phyloP scores from a whole-genome alignment of 495 filamentous ascomycete species.

The Collariella sp. region DNA sequence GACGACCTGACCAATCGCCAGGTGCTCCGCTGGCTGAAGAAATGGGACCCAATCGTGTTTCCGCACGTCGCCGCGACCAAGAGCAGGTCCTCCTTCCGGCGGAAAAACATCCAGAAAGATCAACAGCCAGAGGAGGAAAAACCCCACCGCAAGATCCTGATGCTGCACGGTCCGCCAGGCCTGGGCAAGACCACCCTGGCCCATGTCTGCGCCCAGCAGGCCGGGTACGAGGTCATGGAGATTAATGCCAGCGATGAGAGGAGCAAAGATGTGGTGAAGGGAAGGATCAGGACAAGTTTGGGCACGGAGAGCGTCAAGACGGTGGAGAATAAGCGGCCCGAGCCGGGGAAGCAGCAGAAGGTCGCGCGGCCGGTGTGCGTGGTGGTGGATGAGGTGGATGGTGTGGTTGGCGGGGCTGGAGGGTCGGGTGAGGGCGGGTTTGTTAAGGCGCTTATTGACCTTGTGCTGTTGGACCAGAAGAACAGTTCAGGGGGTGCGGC shows the following conservation, averaged over 20 bases:
- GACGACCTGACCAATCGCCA: slow-evolving; percentile 90
- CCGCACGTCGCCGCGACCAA: slow-evolving; percentile 55
- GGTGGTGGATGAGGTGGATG: slow-evolving; percentile 93
- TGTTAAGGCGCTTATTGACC: slow-evolving; percentile 86
- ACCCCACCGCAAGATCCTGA: slow-evolving; percentile 72
- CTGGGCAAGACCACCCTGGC: slow-evolving; percentile 94
- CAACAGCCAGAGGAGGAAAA: slow-evolving; percentile 50
- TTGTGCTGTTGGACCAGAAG: slow-evolving; percentile 77
- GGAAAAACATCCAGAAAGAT: slow-evolving; percentile 16
- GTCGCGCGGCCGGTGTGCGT: slow-evolving; percentile 84
- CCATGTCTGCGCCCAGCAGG: slow-evolving; percentile 90
- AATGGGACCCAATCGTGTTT: slow-evolving; percentile 89
- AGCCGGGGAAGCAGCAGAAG: slow-evolving; percentile 52
- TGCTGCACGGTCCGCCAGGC: slow-evolving; percentile 84
- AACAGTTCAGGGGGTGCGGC: slow-evolving; percentile 47
- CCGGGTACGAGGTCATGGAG: slow-evolving; percentile 89
- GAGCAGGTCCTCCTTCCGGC: slow-evolving; percentile 8
- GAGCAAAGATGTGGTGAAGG: slow-evolving; percentile 72
- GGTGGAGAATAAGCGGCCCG: slow-evolving; percentile 54
- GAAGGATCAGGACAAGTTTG: slow-evolving; percentile 76
- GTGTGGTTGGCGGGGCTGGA: slow-evolving; percentile 72
- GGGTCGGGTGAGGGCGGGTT: slow-evolving; percentile 71
- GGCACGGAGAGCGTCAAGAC: slow-evolving; percentile 88
- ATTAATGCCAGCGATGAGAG: slow-evolving; percentile 81
- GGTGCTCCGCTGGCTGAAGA: slow-evolving; percentile 88